A percentile compares a stretch with the other conserved stretches of the same genome.
These are phyloP conservation scores for Neocatenulostroma microsporum DNA, from an alignment of 2,329 filamentous ascomycete species.

Conservation along the genomic window DNA sequence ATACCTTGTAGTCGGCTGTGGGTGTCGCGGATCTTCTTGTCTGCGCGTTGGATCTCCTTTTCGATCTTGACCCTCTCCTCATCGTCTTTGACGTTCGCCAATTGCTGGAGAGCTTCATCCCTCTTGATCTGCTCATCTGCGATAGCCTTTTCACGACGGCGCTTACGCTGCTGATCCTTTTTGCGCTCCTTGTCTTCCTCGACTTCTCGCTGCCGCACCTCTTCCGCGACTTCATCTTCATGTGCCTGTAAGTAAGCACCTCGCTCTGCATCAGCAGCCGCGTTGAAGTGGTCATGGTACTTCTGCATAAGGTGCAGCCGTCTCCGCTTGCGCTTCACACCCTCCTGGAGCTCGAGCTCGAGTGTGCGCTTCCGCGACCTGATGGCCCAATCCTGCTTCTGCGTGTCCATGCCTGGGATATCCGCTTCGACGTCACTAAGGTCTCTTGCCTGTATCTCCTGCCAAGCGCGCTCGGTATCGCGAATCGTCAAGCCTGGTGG, in stretches of 20 bases:
- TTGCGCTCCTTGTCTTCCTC: constrained; percentile 97
- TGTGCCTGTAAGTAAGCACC: constrained; percentile 68
- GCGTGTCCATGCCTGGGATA: constrained; percentile 42
- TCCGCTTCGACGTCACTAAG: constrained; percentile 54
- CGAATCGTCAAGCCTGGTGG: constrained; percentile 29
- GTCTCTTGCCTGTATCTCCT: constrained; percentile 57
- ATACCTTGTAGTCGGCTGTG: constrained; percentile 81
- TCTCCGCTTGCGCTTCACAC: constrained; percentile 58
- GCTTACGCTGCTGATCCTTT: constrained; percentile 98
- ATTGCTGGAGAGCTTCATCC: constrained; percentile 67
- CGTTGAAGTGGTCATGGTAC: constrained; percentile 53
- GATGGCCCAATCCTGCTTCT: constrained; percentile 47
- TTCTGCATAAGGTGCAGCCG: constrained; percentile 49
- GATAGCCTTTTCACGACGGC: constrained; percentile 86
- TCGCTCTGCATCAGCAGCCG: constrained; percentile 63
- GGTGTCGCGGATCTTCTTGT: constrained; percentile 87
- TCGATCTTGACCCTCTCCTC: constrained; percentile 72
- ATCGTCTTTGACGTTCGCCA: constrained; percentile 71
- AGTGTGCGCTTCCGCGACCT: constrained; percentile 59
- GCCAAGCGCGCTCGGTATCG: constrained; percentile 52
- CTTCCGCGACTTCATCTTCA: constrained; percentile 71
- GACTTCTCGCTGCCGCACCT: constrained; percentile 83
- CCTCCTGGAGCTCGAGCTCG: constrained; percentile 58
- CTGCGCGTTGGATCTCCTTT: constrained; percentile 78
- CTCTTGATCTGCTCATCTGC: constrained; percentile 83